Evolutionary conservation across 1,139 yeast species (phyloP).

Genomic region (Pichia sp.): DNA sequence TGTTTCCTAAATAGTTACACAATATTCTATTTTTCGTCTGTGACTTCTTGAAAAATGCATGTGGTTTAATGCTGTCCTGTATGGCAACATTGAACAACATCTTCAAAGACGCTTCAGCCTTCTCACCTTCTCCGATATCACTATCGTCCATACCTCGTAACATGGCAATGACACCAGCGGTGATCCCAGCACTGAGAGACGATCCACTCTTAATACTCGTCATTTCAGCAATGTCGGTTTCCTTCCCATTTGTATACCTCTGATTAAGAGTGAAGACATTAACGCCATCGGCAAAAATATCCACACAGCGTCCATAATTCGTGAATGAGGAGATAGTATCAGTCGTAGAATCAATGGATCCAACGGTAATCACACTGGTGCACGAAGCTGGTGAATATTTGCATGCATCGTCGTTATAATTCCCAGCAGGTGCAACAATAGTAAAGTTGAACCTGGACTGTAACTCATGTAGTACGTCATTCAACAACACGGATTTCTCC

Average conservation of each 20-base stretch:
- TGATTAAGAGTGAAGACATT: conserved; percentile 41
- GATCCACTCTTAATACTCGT: conserved; percentile 63
- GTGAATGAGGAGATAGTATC: conserved; percentile 65
- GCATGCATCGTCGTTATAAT: conserved; percentile 67
- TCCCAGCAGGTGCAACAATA: conserved; percentile 88
- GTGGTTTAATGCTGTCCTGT: conserved; percentile 1
- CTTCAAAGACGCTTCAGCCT: conserved; percentile 29
- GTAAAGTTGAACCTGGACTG: conserved; percentile 55
- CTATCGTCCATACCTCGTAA: too few relatives aligned
- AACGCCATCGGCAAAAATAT: conserved; percentile 74
- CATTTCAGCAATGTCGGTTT: conserved; percentile 5
- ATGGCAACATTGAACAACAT: conserved; percentile 28
- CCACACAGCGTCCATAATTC: conserved; percentile 87
- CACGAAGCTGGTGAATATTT: conserved; percentile 74
- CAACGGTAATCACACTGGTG: conserved; percentile 63
- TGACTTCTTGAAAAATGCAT: conserved; percentile 1
- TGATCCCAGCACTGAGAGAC: conserved; percentile 77
- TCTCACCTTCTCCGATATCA: conserved; percentile 35
- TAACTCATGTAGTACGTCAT: conserved; percentile 35
- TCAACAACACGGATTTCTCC: conserved; percentile 36
- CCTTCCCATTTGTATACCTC: conserved; percentile 9
- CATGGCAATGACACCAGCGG: conserved; percentile 69
- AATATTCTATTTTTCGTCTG: conserved; percentile 3
- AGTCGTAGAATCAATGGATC: conserved; percentile 68
- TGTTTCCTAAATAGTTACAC: not conserved